phyloP scores from a whole-genome alignment of 257 asterid species.

The Lycium ferocissimum region DNA sequence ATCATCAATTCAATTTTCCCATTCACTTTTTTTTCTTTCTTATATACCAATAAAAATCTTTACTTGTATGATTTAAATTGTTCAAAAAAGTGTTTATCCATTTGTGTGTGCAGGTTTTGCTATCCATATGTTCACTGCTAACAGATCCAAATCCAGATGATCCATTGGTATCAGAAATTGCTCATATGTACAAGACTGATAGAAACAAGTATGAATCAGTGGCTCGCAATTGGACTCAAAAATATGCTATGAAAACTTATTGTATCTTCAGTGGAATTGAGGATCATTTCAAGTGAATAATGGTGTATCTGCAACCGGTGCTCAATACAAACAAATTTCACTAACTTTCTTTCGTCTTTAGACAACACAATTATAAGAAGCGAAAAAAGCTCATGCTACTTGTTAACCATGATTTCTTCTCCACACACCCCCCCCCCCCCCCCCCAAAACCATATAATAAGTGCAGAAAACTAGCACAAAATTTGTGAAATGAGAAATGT shows the following conservation, averaged over 20 bases:
- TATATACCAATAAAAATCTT: background rate
- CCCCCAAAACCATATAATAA: background rate
- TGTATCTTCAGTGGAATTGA: background rate
- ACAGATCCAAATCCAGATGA: constrained; percentile 37
- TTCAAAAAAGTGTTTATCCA: background rate
- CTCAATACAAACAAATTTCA: no score
- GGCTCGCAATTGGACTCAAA: constrained; percentile 34
- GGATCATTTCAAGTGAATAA: no score
- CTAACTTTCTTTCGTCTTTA: no score
- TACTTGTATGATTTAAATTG: background rate
- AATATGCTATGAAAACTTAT: constrained; percentile 23
- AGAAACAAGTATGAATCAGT: constrained; percentile 22
- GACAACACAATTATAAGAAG: no score
- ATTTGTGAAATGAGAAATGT: background rate
- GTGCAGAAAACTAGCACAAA: background rate
- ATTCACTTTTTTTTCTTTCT: background rate
- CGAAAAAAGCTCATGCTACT: background rate
- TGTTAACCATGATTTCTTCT: background rate
- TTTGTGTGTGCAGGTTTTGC: constrained; percentile 27
- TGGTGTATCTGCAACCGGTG: no score
- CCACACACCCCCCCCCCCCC: no score
- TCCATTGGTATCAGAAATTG: constrained; percentile 34
- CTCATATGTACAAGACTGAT: constrained; percentile 31
- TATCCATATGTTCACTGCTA: constrained; percentile 29
- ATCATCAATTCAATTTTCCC: background rate